These are phyloP conservation scores for Heimioporus retisporus DNA, from an alignment of 1,284 basidiomycete species.

Conservation along the genomic window DNA sequence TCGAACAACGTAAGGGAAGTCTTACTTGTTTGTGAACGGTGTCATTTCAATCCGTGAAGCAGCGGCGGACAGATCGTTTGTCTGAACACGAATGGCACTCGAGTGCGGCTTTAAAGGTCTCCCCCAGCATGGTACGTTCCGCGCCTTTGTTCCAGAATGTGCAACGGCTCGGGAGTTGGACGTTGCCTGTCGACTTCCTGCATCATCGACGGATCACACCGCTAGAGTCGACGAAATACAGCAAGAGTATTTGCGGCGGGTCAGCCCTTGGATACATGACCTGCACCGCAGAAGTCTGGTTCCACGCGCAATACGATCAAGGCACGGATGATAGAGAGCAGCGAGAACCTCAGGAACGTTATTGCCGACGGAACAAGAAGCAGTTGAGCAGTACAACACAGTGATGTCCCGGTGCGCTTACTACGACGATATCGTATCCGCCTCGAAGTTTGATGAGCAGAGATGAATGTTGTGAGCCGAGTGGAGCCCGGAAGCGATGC, in stretches of 20 bases:
- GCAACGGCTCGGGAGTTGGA: conserved; percentile 20
- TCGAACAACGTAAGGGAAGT: neutral
- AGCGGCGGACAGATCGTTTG: neutral
- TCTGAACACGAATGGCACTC: neutral
- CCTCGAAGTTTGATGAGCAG: conserved; percentile 7
- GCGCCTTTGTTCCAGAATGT: conserved; percentile 17
- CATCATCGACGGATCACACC: conserved; percentile 16
- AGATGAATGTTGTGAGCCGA: conserved; percentile 6
- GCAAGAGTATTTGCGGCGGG: conserved; percentile 19
- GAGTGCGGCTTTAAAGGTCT: conserved; percentile 20
- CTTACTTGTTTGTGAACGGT: conserved; percentile 23
- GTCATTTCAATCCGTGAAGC: conserved; percentile 23
- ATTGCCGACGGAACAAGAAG: conserved; percentile 6
- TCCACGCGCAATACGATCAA: conserved; percentile 4
- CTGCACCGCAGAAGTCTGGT: conserved; percentile 16
- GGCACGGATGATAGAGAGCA: neutral
- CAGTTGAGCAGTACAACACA: neutral
- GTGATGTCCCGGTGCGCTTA: conserved; percentile 2
- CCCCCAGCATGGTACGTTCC: neutral
- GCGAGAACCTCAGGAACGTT: neutral
- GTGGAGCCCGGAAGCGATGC: conserved; percentile 10
- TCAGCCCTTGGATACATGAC: neutral
- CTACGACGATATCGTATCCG: conserved; percentile 7
- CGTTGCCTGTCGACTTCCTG: conserved; percentile 11
- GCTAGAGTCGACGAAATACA: conserved; percentile 20